Conservation (phyloP, 352 stramenopile species). For the Globisporangium polare region DNA sequence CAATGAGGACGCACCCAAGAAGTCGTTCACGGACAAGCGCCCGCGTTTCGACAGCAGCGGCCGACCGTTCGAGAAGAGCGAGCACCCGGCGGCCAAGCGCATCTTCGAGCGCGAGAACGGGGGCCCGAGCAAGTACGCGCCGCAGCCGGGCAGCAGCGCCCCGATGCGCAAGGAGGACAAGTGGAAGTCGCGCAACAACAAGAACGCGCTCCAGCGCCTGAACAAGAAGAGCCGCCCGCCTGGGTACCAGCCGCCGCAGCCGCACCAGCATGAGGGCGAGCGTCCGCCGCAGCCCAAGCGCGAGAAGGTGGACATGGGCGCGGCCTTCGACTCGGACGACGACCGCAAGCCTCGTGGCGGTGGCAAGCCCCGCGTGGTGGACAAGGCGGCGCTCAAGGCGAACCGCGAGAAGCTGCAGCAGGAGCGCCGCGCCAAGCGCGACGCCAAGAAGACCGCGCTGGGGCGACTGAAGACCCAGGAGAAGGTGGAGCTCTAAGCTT, state of each 20-base stretch:
- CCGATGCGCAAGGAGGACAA: conserved; percentile 23
- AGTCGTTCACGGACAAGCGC: conserved; percentile 11
- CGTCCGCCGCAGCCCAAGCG: conserved; percentile 6
- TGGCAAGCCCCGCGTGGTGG: conserved; percentile 30
- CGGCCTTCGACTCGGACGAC: conserved; percentile 67
- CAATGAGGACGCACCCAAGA: neutral
- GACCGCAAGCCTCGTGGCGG: conserved; percentile 17
- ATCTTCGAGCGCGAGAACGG: conserved; percentile 12
- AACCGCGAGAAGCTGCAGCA: conserved; percentile 54
- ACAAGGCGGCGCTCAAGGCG: conserved; percentile 54
- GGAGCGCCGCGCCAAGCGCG: conserved; percentile 49
- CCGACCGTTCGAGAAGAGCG: conserved; percentile 6
- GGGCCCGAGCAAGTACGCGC: conserved; percentile 13
- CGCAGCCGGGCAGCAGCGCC: conserved; percentile 10
- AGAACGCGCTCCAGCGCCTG: conserved; percentile 15
- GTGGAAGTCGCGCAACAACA: conserved; percentile 14
- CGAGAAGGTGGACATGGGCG: conserved; percentile 73
- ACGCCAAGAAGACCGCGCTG: conserved; percentile 56
- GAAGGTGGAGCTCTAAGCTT: conserved; percentile 40
- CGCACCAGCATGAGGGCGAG: conserved; percentile 6
- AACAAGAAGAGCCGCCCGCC: conserved; percentile 15
- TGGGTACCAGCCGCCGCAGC: neutral
- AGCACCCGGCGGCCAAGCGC: conserved; percentile 12
- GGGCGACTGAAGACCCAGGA: conserved; percentile 36
- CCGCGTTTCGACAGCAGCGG: conserved; percentile 4